Evolutionary conservation across 306 rosid species (phyloP).

Genomic region (Rosa multiflora): DNA sequence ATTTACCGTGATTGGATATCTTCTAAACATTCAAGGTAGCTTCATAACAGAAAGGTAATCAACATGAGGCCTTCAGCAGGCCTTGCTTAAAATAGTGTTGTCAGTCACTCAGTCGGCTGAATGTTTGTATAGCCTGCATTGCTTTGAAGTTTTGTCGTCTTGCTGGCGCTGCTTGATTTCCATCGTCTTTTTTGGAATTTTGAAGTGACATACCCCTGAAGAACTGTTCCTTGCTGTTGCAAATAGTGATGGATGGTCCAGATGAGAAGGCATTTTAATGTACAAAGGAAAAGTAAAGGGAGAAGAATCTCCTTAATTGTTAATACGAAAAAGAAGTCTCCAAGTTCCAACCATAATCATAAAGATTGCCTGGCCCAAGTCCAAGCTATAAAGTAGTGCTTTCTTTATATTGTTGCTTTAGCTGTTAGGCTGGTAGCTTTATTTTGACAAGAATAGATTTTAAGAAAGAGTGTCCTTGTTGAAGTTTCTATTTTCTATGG

Average conservation of each 20-base stretch:
- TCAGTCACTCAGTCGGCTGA: neutral
- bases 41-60: no score
- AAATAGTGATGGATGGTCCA: neutral
- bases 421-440: neutral
- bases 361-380: no score
- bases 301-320: no score
- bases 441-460: neutral
- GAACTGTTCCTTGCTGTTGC: neutral
- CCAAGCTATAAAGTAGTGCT: neutral
- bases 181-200: neutral
- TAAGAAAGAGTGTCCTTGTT: neutral
- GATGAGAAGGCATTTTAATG: neutral
- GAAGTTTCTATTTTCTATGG: neutral
- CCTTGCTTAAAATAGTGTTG: neutral
- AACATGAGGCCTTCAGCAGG: no score
- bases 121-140: neutral
- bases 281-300: no score
- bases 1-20: no score
- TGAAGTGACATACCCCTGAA: neutral
- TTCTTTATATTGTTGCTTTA: neutral
- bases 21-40: no score
- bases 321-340: no score
- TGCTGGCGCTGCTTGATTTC: neutral
- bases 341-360: no score
- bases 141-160: conserved; percentile 3